Evolutionary conservation across 306 rosid species (phyloP).

Genomic region (Sophora flavescens): DNA sequence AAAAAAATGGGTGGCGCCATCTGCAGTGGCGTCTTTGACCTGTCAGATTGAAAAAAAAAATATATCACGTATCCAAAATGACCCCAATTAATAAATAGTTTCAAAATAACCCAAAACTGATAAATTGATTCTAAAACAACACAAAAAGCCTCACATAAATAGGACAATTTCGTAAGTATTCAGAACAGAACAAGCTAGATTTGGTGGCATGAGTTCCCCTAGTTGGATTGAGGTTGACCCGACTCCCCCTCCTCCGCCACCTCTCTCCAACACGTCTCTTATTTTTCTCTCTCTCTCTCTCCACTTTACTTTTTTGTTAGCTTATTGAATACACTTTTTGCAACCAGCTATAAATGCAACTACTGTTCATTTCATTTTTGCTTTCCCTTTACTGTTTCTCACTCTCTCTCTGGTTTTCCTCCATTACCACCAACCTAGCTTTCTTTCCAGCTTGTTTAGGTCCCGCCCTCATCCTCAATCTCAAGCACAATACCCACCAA

Average conservation of each 20-base stretch:
- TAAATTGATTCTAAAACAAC: too few relatives aligned
- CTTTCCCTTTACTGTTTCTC: constrained; percentile 67
- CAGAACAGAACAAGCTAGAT: constrained; percentile 44
- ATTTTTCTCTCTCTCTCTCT: constrained; percentile 18
- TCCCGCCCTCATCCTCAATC: constrained; percentile 57
- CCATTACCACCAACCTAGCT: constrained; percentile 73
- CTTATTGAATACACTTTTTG: constrained; percentile 55
- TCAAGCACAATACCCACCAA: constrained; percentile 60
- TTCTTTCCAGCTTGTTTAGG: constrained; percentile 71
- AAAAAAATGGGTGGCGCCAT: too few relatives aligned
- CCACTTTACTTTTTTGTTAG: constrained; percentile 43
- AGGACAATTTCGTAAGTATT: constrained; percentile 57
- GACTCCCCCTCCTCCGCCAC: background rate
- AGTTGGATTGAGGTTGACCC: constrained; percentile 57
- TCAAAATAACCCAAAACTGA: too few relatives aligned
- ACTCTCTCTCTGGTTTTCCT: constrained; percentile 60
- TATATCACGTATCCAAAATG: too few relatives aligned
- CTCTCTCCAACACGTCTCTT: background rate
- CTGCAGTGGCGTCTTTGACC: too few relatives aligned
- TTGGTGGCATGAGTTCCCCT: constrained; percentile 49
- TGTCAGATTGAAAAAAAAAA: too few relatives aligned
- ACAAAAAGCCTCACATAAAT: too few relatives aligned
- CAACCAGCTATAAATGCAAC: constrained; percentile 62
- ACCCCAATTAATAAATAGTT: too few relatives aligned
- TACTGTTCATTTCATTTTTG: constrained; percentile 53